Evolutionary conservation across 1,284 basidiomycete genomes (phyloP).

Genomic region (Tilletiaria anomala): DNA sequence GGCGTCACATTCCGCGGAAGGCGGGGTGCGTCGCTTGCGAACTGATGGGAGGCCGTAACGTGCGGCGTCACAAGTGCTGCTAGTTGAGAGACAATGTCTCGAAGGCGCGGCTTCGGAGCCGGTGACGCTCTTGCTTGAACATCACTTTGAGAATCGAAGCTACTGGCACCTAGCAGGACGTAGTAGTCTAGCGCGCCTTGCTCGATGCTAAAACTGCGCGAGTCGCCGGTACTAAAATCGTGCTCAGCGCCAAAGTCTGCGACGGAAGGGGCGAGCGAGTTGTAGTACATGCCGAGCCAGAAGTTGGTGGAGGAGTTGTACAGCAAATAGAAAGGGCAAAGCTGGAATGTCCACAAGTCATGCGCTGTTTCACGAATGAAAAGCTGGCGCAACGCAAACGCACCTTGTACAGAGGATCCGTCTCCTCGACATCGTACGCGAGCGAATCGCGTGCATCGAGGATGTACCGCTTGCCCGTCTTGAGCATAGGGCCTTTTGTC

Average conservation of each 20-base stretch:
- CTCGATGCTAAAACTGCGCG: constrained; percentile 9
- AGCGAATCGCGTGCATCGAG: constrained; percentile 12
- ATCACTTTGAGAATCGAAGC: too few species aligned
- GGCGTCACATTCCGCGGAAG: too few species aligned
- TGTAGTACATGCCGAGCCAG: constrained; percentile 17
- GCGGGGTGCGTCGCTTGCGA: too few species aligned
- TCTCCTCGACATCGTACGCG: constrained; percentile 7
- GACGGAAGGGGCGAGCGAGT: constrained; percentile 7
- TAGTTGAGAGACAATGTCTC: too few species aligned
- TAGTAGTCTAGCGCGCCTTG: constrained; percentile 11
- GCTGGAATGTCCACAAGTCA: too few species aligned
- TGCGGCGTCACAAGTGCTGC: too few species aligned
- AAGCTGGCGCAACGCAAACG: not conserved
- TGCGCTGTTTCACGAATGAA: constrained; percentile 1
- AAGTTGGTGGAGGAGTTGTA: constrained; percentile 5
- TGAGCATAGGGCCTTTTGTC: constrained; percentile 8
- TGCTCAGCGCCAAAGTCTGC: constrained; percentile 13
- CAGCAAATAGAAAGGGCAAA: constrained; percentile 9
- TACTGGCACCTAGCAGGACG: constrained; percentile 3
- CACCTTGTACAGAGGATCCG: constrained; percentile 5
- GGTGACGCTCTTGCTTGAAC: too few species aligned
- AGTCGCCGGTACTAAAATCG: constrained; percentile 11
- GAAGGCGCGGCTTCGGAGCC: too few species aligned
- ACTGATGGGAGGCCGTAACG: too few species aligned
- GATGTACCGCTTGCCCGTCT: constrained; percentile 10